These are phyloP conservation scores for Ustilago cynodontis DNA, from an alignment of 1,284 basidiomycete genomes.

Conservation along the genomic window DNA sequence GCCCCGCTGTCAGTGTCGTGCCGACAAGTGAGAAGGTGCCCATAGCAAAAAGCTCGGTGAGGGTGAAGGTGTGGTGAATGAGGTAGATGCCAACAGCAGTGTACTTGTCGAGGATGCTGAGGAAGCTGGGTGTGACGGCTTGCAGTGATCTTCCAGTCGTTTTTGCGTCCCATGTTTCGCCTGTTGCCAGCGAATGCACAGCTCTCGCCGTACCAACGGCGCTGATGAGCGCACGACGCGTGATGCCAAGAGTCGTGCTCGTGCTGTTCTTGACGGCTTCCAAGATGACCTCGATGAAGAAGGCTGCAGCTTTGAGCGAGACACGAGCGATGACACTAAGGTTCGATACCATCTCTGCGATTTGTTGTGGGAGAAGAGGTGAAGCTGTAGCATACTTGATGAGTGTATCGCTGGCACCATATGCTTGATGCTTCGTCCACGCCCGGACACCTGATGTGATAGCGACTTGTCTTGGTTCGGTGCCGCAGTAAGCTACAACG, in stretches of 20 bases:
- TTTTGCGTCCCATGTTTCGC: conserved; percentile 51
- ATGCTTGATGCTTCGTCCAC: conserved; percentile 50
- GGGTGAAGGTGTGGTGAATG: conserved; percentile 73
- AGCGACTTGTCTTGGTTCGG: conserved; percentile 30
- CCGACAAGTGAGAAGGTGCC: conserved; percentile 72
- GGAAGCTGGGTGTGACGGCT: conserved; percentile 64
- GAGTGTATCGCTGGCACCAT: conserved; percentile 51
- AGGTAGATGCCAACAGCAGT: conserved; percentile 74
- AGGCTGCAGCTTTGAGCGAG: conserved; percentile 61
- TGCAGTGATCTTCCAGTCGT: conserved; percentile 28
- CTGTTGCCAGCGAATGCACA: conserved; percentile 48
- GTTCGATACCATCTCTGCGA: conserved; percentile 59
- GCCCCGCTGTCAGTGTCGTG: conserved; percentile 41
- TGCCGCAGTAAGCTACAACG: conserved; percentile 31
- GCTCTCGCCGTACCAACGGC: conserved; percentile 57
- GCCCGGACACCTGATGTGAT: conserved; percentile 45
- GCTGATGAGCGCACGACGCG: conserved; percentile 57
- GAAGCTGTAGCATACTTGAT: conserved; percentile 56
- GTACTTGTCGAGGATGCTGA: conserved; percentile 72
- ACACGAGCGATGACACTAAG: conserved; percentile 57
- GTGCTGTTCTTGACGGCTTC: conserved; percentile 58
- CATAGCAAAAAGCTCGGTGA: conserved; percentile 74
- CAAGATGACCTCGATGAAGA: conserved; percentile 64
- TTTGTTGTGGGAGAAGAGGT: conserved; percentile 55
- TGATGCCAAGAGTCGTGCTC: conserved; percentile 55